A percentile compares a stretch with the other conserved stretches of the same genome.
Evolutionary conservation across 768 basidiomycete species (phyloP).

Genomic region (Russula foetens): DNA sequence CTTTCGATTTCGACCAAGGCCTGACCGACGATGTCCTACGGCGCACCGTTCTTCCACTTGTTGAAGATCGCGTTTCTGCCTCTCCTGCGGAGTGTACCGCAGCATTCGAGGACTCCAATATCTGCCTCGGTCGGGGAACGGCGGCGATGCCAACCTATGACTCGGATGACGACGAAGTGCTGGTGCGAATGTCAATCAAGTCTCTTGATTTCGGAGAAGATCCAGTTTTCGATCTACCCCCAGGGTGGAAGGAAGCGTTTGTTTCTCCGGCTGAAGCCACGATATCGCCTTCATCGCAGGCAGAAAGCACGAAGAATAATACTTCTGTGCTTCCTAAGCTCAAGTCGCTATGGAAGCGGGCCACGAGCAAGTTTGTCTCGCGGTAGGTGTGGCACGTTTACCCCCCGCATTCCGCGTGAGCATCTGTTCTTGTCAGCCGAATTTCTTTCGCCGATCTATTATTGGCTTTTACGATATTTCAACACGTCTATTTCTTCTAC

Average conservation of each 20-base stretch:
- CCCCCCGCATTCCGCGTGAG: no score
- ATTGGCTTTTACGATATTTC: no score
- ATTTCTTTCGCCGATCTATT: no score
- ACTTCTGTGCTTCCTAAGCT: conserved; percentile 6
- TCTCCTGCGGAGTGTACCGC: neutral
- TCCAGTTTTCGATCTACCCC: conserved; percentile 7
- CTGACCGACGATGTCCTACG: neutral
- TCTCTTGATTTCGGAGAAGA: conserved; percentile 13
- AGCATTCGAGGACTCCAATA: conserved; percentile 1
- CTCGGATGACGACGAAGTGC: conserved; percentile 12
- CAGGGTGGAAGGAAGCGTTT: conserved; percentile 6
- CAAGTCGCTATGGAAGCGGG: conserved; percentile 16
- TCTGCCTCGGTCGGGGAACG: neutral
- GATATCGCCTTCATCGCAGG: neutral
- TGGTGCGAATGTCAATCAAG: conserved; percentile 6
- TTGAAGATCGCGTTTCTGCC: neutral
- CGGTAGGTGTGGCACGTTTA: neutral
- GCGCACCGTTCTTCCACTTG: neutral
- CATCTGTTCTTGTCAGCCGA: no score
- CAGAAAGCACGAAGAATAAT: neutral
- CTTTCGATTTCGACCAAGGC: neutral
- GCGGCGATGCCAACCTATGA: neutral
- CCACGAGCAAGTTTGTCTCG: conserved; percentile 5
- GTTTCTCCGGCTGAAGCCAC: neutral
- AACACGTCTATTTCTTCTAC: no score